A percentile compares a stretch with the other conserved stretches of the same genome.
Conservation (phyloP, 2,329 filamentous ascomycete genomes). For the Parastagonospora avenae region DNA sequence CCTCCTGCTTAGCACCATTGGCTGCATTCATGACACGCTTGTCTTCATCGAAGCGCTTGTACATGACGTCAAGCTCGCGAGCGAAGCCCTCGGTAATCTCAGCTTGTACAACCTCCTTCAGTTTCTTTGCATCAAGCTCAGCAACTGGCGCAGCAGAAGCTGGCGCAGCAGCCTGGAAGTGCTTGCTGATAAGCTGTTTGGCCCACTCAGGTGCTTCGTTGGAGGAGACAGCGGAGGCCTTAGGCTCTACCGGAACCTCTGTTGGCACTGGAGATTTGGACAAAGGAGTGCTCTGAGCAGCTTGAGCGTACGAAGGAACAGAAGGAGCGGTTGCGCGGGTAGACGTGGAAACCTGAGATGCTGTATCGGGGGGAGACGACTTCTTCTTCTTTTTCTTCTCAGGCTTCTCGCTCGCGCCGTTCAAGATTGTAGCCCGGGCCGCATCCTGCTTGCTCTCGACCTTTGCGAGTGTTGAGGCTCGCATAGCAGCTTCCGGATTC, state of each 20-base stretch:
- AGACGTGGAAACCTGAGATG: slow-evolving; percentile 49
- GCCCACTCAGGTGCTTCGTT: slow-evolving; percentile 45
- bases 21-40: slow-evolving; percentile 67
- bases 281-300: slow-evolving; percentile 40
- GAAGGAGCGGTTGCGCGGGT: slow-evolving; percentile 39
- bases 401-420: slow-evolving; percentile 46
- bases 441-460: slow-evolving; percentile 50
- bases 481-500: slow-evolving; percentile 46
- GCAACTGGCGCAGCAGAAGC: slow-evolving; percentile 13
- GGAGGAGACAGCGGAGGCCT: slow-evolving; percentile 19
- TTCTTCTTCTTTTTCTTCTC: slow-evolving; percentile 73
- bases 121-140: slow-evolving; percentile 58
- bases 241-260: slow-evolving; percentile 19
- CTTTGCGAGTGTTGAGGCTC: slow-evolving; percentile 49
- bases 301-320: slow-evolving; percentile 50
- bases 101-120: slow-evolving; percentile 54
- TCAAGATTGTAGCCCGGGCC: slow-evolving; percentile 47
- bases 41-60: slow-evolving; percentile 71
- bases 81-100: slow-evolving; percentile 54
- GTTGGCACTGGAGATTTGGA: slow-evolving; percentile 38
- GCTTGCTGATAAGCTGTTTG: slow-evolving; percentile 40
- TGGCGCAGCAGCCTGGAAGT: slow-evolving; percentile 28
- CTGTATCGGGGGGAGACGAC: slow-evolving; percentile 51
- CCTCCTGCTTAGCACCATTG: slow-evolving; percentile 69
- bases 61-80: slow-evolving; percentile 60